Conservation (phyloP, 2,329 filamentous ascomycete species). For the Talaromyces sp. region DNA sequence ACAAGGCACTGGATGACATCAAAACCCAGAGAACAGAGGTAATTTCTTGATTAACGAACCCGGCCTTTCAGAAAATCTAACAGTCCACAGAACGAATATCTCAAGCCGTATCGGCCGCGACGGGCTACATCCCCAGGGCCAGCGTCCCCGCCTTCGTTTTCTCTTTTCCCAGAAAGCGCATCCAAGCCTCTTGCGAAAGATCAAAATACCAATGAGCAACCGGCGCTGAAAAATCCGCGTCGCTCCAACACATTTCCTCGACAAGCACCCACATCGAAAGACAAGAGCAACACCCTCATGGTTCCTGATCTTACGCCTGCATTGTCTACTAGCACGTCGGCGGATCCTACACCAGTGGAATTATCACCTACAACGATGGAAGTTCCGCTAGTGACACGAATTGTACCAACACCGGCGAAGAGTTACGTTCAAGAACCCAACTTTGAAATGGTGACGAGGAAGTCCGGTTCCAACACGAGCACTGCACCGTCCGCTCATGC, state of each 20-base stretch:
- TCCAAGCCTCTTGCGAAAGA: not conserved
- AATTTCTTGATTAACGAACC: constrained; percentile 4
- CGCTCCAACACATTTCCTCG: constrained; percentile 16
- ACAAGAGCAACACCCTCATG: not conserved
- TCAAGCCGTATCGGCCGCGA: constrained; percentile 19
- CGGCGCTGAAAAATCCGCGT: constrained; percentile 7
- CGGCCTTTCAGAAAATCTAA: not conserved
- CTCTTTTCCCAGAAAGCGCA: constrained; percentile 29
- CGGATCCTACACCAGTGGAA: constrained; percentile 1
- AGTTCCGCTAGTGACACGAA: constrained; percentile 11
- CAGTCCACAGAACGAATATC: not conserved
- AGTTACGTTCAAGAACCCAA: constrained; percentile 14
- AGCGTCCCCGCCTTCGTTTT: constrained; percentile 31
- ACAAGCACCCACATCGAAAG: not conserved
- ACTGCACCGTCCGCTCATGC: not conserved
- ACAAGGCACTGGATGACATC: constrained; percentile 42
- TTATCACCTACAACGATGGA: not conserved
- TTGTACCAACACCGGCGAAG: constrained; percentile 14
- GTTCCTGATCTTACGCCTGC: constrained; percentile 9
- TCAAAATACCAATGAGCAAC: not conserved
- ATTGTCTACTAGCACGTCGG: constrained; percentile 3
- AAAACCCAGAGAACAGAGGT: constrained; percentile 45
- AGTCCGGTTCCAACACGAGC: not conserved
- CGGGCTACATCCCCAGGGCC: constrained; percentile 32
- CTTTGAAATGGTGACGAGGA: constrained; percentile 19